These are phyloP conservation scores for Passiflora organensis DNA, from an alignment of 345 rosid species.

Conservation along the genomic window DNA sequence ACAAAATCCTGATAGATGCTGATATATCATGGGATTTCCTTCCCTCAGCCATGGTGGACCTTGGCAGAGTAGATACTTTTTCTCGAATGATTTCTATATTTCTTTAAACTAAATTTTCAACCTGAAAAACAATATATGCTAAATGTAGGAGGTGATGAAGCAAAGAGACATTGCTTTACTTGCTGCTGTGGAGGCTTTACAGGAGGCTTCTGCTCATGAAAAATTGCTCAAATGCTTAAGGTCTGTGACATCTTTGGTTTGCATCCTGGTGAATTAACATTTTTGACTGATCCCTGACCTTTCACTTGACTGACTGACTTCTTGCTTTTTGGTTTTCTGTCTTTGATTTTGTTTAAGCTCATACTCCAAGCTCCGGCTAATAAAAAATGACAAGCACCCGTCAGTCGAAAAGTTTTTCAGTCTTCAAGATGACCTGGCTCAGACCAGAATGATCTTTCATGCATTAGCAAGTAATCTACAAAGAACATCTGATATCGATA, in stretches of 20 bases:
- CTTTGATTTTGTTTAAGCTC: too few relatives aligned
- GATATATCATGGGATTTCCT: conserved; percentile 48
- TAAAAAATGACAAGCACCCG: conserved; percentile 32
- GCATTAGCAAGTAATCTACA: conserved; percentile 25
- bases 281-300: too few relatives aligned
- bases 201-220: conserved; percentile 66
- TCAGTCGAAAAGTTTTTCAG: conserved; percentile 44
- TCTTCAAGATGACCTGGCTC: conserved; percentile 52
- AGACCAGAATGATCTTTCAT: conserved; percentile 37
- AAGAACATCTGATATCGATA: conserved; percentile 15
- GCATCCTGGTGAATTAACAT: too few relatives aligned
- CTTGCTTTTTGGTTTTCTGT: neutral
- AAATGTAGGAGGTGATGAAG: conserved; percentile 46
- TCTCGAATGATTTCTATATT: neutral
- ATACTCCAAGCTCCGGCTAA: conserved; percentile 52
- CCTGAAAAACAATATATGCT: neutral
- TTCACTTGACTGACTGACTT: neutral
- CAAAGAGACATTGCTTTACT: conserved; percentile 52
- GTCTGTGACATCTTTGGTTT: conserved; percentile 20
- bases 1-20: conserved; percentile 28
- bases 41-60: conserved; percentile 46
- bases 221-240: conserved; percentile 61
- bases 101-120: too few relatives aligned
- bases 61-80: conserved; percentile 46
- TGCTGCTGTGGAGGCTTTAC: conserved; percentile 52